Percentiles rank a stretch among this genome's conserved stretches.
phyloP scores from a whole-genome alignment of 2,329 filamentous ascomycete genomes.

The Colletotrichum echinochloae region DNA sequence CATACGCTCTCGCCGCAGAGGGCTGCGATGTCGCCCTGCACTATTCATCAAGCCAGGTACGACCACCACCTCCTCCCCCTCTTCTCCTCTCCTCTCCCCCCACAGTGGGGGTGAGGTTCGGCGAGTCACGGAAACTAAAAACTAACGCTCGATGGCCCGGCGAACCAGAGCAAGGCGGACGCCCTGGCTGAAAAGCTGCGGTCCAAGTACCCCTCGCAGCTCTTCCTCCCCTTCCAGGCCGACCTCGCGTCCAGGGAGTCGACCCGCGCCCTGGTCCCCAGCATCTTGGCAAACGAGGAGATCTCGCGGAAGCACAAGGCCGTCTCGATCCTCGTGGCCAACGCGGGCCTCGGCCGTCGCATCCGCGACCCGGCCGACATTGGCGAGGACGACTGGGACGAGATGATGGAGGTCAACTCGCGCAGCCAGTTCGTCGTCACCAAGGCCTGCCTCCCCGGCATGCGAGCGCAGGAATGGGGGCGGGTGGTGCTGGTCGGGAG shows the following conservation, averaged over 20 bases:
- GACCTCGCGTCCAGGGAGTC: constrained; percentile 47
- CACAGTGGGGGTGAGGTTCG: no score
- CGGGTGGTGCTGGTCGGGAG: constrained; percentile 50
- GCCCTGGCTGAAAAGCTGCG: constrained; percentile 46
- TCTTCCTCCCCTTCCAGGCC: constrained; percentile 46
- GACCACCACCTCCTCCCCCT: constrained; percentile 5
- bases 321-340: constrained; percentile 50
- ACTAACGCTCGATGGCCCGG: not conserved
- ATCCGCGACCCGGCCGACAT: constrained; percentile 51
- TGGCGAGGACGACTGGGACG: constrained; percentile 52
- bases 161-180: constrained; percentile 48
- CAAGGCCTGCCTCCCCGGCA: constrained; percentile 48
- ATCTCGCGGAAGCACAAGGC: constrained; percentile 44
- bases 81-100: no score
- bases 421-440: constrained; percentile 52
- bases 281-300: constrained; percentile 40
- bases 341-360: constrained; percentile 49
- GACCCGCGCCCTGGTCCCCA: constrained; percentile 44
- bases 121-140: not conserved
- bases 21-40: constrained; percentile 52
- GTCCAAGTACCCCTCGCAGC: constrained; percentile 44
- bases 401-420: constrained; percentile 51
- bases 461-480: constrained; percentile 50
- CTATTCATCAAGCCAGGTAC: constrained; percentile 50
- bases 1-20: constrained; percentile 49